These are phyloP conservation scores for Magnaporthales sp. DNA, from an alignment of 2,329 filamentous ascomycete genomes.

Conservation along the genomic window DNA sequence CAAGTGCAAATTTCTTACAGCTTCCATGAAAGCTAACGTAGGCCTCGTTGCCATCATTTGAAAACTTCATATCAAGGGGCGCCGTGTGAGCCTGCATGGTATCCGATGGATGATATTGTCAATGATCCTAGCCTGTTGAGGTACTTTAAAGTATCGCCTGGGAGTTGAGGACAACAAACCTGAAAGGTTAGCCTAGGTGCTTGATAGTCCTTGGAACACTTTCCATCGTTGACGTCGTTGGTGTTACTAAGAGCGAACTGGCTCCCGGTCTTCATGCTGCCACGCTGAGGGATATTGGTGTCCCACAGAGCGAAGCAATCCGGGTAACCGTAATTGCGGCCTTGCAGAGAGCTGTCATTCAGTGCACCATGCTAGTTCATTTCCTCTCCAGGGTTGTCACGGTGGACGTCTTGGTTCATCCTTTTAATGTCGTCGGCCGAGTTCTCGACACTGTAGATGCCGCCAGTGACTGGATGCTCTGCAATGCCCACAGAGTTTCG, in stretches of 20 bases:
- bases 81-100: conserved; percentile 56
- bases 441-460: conserved; percentile 13
- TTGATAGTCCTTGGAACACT: conserved; percentile 32
- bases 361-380: conserved; percentile 63
- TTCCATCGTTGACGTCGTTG: conserved; percentile 29
- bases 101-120: neutral
- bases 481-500: conserved; percentile 61
- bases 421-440: conserved; percentile 36
- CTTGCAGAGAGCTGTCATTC: conserved; percentile 19
- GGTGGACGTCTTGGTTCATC: conserved; percentile 46
- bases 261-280: conserved; percentile 32
- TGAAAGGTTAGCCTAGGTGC: conserved; percentile 47
- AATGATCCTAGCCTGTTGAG: neutral
- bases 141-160: neutral
- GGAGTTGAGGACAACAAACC: neutral
- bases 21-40: conserved; percentile 66
- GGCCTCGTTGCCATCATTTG: conserved; percentile 44
- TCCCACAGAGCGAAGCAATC: conserved; percentile 61
- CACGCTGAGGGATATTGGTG: conserved; percentile 33
- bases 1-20: conserved; percentile 34
- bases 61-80: conserved; percentile 64
- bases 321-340: conserved; percentile 62
- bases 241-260: conserved; percentile 35
- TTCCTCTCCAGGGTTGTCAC: conserved; percentile 63
- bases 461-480: conserved; percentile 26